Evolutionary conservation across 192 early-diverging fungal species (phyloP).

Genomic region (Podochytrium sp.): DNA sequence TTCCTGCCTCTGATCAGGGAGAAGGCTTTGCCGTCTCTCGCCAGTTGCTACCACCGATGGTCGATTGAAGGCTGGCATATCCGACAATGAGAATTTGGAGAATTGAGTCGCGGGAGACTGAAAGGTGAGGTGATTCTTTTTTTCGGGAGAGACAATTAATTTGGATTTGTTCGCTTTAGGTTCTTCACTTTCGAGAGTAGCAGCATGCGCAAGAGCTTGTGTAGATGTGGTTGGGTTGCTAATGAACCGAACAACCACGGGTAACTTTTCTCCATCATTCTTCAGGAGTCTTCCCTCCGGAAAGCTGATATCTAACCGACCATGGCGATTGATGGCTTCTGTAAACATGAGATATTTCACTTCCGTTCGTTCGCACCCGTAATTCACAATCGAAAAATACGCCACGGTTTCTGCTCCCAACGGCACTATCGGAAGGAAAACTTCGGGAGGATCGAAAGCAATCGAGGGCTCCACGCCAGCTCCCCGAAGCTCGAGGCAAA

Average conservation of each 20-base stretch:
- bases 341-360: conserved; percentile 35
- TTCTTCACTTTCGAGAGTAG: neutral
- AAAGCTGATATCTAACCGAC: conserved; percentile 45
- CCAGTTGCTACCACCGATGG: too few species aligned
- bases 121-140: too few species aligned
- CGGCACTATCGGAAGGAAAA: conserved; percentile 52
- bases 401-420: conserved; percentile 32
- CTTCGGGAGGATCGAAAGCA: conserved; percentile 54
- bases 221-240: neutral
- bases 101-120: too few species aligned
- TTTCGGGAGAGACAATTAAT: too few species aligned
- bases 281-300: conserved; percentile 58
- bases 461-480: conserved; percentile 53
- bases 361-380: conserved; percentile 58
- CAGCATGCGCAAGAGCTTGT: too few species aligned
- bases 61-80: too few species aligned
- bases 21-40: too few species aligned
- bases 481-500: conserved; percentile 39
- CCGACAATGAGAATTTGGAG: too few species aligned
- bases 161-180: neutral
- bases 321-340: conserved; percentile 28
- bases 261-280: conserved; percentile 51
- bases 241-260: conserved; percentile 44
- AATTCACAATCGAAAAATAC: conserved; percentile 53
- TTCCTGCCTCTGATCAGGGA: too few species aligned